Percentiles rank a stretch among this genome's conserved stretches.
phyloP scores from a whole-genome alignment of 1,284 basidiomycete species.

The Caloboletus inedulis region DNA sequence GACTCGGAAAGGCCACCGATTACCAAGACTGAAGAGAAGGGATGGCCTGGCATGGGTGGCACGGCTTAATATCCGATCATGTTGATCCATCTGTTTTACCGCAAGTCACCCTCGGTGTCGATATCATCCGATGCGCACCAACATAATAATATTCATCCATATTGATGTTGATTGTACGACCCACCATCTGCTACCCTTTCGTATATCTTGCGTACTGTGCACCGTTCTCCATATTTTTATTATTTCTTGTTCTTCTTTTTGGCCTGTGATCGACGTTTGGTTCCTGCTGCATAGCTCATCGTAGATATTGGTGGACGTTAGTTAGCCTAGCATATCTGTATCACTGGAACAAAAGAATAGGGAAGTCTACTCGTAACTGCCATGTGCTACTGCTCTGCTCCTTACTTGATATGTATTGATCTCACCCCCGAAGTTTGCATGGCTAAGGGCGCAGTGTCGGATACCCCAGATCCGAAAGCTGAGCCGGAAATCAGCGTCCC shows the following conservation, averaged over 20 bases:
- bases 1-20: conserved; percentile 21
- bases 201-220: conserved; percentile 6
- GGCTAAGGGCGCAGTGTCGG: background rate
- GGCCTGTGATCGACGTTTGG: conserved; percentile 1
- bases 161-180: conserved; percentile 28
- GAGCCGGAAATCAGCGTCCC: background rate
- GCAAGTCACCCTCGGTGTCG: conserved; percentile 11
- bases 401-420: background rate
- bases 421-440: background rate
- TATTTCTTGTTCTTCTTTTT: conserved; percentile 14
- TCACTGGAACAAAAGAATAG: conserved; percentile 13
- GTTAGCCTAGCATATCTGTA: conserved; percentile 24
- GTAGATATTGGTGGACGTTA: conserved; percentile 29
- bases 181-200: conserved; percentile 8
- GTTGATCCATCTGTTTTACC: conserved; percentile 7
- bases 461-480: background rate
- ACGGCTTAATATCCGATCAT: conserved; percentile 24
- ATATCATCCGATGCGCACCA: conserved; percentile 20
- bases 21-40: conserved; percentile 28
- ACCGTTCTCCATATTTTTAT: conserved; percentile 20
- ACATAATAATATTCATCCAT: conserved; percentile 25
- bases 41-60: conserved; percentile 27
- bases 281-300: conserved; percentile 32
- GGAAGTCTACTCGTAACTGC: background rate
- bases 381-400: background rate